phyloP scores from a whole-genome alignment of 495 filamentous ascomycete species.

The Podospora fimiseda region DNA sequence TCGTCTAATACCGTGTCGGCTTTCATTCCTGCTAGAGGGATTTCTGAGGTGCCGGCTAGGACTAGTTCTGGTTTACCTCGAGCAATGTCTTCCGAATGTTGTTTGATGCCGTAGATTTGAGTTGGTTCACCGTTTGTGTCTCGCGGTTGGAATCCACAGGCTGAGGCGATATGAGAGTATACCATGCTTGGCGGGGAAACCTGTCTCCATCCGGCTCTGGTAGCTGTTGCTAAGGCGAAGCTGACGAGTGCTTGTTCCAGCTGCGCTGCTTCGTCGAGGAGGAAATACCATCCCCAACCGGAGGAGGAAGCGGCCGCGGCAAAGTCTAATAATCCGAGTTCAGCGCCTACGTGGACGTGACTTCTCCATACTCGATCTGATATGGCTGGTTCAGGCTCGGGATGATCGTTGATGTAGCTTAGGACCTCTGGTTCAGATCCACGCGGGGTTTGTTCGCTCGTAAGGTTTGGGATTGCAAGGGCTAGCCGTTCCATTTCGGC shows the following conservation, averaged over 20 bases:
- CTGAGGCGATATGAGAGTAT: slow-evolving; percentile 81
- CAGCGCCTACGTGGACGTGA: slow-evolving; percentile 77
- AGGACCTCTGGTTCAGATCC: slow-evolving; percentile 51
- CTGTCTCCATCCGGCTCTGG: slow-evolving; percentile 62
- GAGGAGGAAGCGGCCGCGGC: slow-evolving; percentile 65
- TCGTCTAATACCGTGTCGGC: slow-evolving; percentile 60
- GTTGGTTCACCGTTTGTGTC: slow-evolving; percentile 78
- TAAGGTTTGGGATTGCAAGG: slow-evolving; percentile 78
- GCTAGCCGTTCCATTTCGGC: slow-evolving; percentile 70
- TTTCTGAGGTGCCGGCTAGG: slow-evolving; percentile 86
- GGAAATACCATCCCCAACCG: slow-evolving; percentile 97
- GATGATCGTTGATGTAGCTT: slow-evolving; percentile 70
- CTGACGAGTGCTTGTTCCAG: slow-evolving; percentile 89
- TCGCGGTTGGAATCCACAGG: slow-evolving; percentile 89
- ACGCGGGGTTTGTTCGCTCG: slow-evolving; percentile 65
- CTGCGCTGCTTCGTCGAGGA: slow-evolving; percentile 79
- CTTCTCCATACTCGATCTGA: slow-evolving; percentile 52
- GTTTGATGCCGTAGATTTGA: slow-evolving; percentile 76
- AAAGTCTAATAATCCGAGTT: slow-evolving; percentile 81
- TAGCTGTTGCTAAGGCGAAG: slow-evolving; percentile 68
- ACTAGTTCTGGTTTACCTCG: slow-evolving; percentile 58
- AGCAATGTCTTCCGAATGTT: slow-evolving; percentile 50
- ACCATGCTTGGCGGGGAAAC: slow-evolving; percentile 84
- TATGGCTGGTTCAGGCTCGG: slow-evolving; percentile 44
- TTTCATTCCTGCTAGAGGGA: slow-evolving; percentile 86